Base-by-base conservation (phyloP, 257 asterid species). In the Solanum chiquidenum region DNA sequence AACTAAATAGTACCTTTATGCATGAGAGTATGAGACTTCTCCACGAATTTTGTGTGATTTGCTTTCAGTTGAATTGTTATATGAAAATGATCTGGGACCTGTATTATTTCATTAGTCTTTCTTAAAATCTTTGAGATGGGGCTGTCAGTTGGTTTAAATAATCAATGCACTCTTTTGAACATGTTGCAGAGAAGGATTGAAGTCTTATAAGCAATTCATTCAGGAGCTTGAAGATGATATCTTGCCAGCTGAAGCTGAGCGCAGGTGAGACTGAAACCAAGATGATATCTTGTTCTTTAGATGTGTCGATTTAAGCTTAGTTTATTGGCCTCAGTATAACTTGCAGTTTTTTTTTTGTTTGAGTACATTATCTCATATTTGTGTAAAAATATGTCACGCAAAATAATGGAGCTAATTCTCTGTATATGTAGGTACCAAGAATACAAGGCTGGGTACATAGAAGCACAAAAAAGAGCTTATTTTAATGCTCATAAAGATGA, bases 181-280 rank as follows among this genome's bases (percentile, higher is more conserved):
- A 68, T 88, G 87, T 87, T 86, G 76, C 92, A 97, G 99, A 91
- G 99, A 97, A 91, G 99, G 99, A 86, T 92, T 97, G 98, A 92
- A 95, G 99, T 97, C 99, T 75, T 97, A 97, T 93, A 97, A 97
- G 95, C 99, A 95, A 90, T 97, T 97, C 91, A 97, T 97, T 91
- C 99, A 96, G 95, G 99, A 97, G 94, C 98, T 97, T 91, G 99
- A 97, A 92, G 99, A 97, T 92, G 99, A 97, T 89, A 93, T 97
- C 86, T 89, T 95, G 86, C 99, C 99, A 62, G 88, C 98, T 90
- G 99, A 97, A 90, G 99, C 99, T 52, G 99, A 97, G 90, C 95
- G 94, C 88, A 97, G 99, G 99, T 97, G 77, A 90, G 94, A 85
- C 75, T 46, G 42, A 52, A 87, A 69, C 86, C 85, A 40, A 21